phyloP scores from a whole-genome alignment of 2,329 filamentous ascomycete species.

The Pseudogymnoascus sp. region DNA sequence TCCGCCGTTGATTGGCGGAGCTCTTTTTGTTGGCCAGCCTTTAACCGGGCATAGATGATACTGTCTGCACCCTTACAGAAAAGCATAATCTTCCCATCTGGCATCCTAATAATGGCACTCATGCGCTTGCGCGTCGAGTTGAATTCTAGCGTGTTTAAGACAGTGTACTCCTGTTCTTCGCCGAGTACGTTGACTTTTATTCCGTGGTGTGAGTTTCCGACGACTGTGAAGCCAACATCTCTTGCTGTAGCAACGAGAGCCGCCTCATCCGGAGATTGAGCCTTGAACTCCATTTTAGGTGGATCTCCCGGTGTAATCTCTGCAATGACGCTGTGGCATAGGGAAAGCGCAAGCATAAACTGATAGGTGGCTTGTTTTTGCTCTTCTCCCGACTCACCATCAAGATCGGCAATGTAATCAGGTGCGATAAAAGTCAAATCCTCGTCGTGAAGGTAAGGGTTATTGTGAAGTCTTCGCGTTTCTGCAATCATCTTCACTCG shows the following conservation, averaged over 20 bases:
- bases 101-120: slow-evolving; percentile 95
- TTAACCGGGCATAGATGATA: slow-evolving; percentile 88
- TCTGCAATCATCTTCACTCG: slow-evolving; percentile 64
- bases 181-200: slow-evolving; percentile 83
- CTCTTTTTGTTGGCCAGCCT: slow-evolving; percentile 75
- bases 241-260: slow-evolving; percentile 89
- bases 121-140: slow-evolving; percentile 95
- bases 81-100: slow-evolving; percentile 77
- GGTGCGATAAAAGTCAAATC: slow-evolving; percentile 88
- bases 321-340: slow-evolving; percentile 96
- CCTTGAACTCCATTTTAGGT: slow-evolving; percentile 89
- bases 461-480: slow-evolving; percentile 72
- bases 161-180: slow-evolving; percentile 72
- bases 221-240: slow-evolving; percentile 89
- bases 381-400: slow-evolving; percentile 65
- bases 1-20: slow-evolving; percentile 78
- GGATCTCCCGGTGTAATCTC: slow-evolving; percentile 85
- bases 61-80: slow-evolving; percentile 98
- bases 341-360: slow-evolving; percentile 89
- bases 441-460: slow-evolving; percentile 84
- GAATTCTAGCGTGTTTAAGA: slow-evolving; percentile 94
- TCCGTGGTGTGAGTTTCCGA: slow-evolving; percentile 71
- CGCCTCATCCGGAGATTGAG: slow-evolving; percentile 93
- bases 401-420: slow-evolving; percentile 76
- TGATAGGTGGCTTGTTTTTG: slow-evolving; percentile 73